Percentiles rank a stretch among this genome's conserved stretches.
Evolutionary conservation across 1,139 yeast genomes (phyloP).

Genomic region (Yamadazyma siamensis): DNA sequence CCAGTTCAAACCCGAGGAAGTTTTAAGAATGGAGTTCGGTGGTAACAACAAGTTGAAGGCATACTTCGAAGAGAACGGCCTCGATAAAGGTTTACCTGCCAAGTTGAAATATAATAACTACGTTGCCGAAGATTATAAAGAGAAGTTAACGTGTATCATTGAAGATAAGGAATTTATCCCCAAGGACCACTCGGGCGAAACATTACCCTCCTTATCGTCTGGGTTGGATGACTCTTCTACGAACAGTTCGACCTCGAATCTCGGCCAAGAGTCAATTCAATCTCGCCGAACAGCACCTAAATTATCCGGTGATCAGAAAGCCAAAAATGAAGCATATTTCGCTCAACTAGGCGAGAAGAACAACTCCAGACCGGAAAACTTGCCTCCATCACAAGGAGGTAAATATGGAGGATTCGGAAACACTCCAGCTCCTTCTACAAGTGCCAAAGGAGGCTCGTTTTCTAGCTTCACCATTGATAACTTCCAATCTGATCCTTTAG

Average conservation of each 20-base stretch:
- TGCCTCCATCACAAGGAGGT: constrained; percentile 95
- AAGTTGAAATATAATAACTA: constrained; percentile 78
- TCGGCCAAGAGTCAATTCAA: constrained; percentile 30
- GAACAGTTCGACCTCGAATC: constrained; percentile 11
- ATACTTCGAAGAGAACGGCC: constrained; percentile 72
- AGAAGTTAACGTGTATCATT: constrained; percentile 67
- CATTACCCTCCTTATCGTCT: constrained; percentile 43
- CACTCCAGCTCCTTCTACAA: constrained; percentile 50
- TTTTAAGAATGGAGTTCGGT: constrained; percentile 88
- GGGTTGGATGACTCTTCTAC: constrained; percentile 9
- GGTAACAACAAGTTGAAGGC: constrained; percentile 78
- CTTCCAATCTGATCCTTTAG: constrained; percentile 82
- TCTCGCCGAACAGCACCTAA: constrained; percentile 42
- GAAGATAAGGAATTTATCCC: constrained; percentile 73
- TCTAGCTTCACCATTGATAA: constrained; percentile 67
- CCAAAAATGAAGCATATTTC: constrained; percentile 75
- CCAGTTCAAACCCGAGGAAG: constrained; percentile 90
- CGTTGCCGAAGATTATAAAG: constrained; percentile 93
- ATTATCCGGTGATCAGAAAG: constrained; percentile 41
- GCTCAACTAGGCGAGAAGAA: constrained; percentile 74
- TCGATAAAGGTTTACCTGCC: constrained; percentile 62
- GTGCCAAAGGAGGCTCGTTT: constrained; percentile 30
- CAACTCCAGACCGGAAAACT: constrained; percentile 66
- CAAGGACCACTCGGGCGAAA: constrained; percentile 57
- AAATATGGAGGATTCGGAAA: constrained; percentile 89